Evolutionary conservation across 1,284 basidiomycete genomes (phyloP), one percentile per base, ranked within the genome.

Genomic region (Moesziomyces sp.): DNA sequence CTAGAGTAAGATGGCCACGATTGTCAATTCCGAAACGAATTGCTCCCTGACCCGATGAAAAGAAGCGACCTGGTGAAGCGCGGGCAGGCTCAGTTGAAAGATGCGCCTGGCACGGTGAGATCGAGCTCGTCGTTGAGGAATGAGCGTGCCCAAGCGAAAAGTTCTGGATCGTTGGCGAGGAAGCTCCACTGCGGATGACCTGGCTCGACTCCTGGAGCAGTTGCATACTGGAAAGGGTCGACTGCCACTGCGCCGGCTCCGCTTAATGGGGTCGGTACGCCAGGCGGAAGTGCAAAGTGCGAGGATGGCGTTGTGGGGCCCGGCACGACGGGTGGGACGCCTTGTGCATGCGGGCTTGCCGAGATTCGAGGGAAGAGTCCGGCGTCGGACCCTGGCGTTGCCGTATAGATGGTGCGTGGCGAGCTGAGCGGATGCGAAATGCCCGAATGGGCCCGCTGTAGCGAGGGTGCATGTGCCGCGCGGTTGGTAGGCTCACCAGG

Each of bases 81-180:
- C n/a, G 21, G 24, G 14, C 43, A 44, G 51, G 23, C 44, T 63
- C 50, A 65, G 30, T 46, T 40, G 35, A 65, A 65, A 6, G 56
- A 44, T 6, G 55, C 46, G 4, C 35, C 52, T 16, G 62, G 48
- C 56, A 65, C 51, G 42, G 51, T 51, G 5, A 63, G 34, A 43
- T 70, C 61, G n/a, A 59, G 45, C 40, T 64, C 67, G 38, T 70
- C 67, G 21, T 63, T 52, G 24, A 70, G 67, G 46, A 70, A 70
- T 14, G 60, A 64, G 21, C 67, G 51, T 3, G 67, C 67, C 67
- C 67, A 70, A 5, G 67, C 67, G 50, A 64, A 70, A 9, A 70
- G 51, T 43, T 70, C 67, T 1, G 67, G 61, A 5, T 70, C 67
- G 47, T 70, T 63, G 19, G 67, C 67, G 11, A 64, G 54, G 35